Conservation (phyloP, 139 green algal genomes). For the Raphidocelis subcapitata region DNA sequence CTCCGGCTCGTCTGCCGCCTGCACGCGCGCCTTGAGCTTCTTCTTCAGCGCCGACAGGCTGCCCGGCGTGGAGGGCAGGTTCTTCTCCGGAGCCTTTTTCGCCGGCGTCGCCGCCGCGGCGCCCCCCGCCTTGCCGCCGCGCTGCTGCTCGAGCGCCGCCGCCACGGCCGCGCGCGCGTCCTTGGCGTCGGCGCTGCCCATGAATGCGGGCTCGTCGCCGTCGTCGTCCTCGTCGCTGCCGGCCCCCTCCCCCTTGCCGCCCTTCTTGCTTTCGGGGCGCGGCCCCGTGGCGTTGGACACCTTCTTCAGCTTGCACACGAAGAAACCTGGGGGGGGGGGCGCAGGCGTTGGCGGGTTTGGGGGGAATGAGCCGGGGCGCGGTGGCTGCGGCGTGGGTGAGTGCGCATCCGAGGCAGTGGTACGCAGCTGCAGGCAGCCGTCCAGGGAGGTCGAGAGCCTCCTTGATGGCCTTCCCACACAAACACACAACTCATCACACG, state of each 20-base stretch:
- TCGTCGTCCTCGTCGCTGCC: conserved; percentile 20
- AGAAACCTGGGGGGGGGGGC: conserved; percentile 91
- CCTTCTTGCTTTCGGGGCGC: conserved; percentile 13
- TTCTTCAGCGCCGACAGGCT: conserved; percentile 23
- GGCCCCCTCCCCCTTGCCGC: not conserved
- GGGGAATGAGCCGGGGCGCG: not conserved
- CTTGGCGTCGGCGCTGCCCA: not conserved
- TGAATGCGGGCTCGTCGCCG: conserved; percentile 8
- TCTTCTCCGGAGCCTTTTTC: conserved; percentile 1
- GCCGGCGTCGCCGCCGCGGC: not conserved
- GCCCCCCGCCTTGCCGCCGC: conserved; percentile 12
- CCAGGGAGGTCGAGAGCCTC: not conserved
- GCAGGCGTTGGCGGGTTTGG: not conserved
- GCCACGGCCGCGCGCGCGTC: conserved; percentile 1
- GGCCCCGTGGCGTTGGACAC: conserved; percentile 64
- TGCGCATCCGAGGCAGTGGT: not conserved
- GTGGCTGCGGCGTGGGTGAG: not conserved
- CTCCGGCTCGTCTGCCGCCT: not conserved
- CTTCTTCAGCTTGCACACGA: conserved; percentile 99
- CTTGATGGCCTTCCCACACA: not conserved
- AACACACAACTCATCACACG: not conserved
- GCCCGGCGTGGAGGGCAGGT: conserved; percentile 9
- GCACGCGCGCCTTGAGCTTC: conserved; percentile 18
- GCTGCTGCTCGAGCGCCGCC: conserved; percentile 1
- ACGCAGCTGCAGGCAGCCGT: too few species aligned